Base-by-base conservation (phyloP, 1,139 yeast genomes). In the Suhomyces guaymorum region DNA sequence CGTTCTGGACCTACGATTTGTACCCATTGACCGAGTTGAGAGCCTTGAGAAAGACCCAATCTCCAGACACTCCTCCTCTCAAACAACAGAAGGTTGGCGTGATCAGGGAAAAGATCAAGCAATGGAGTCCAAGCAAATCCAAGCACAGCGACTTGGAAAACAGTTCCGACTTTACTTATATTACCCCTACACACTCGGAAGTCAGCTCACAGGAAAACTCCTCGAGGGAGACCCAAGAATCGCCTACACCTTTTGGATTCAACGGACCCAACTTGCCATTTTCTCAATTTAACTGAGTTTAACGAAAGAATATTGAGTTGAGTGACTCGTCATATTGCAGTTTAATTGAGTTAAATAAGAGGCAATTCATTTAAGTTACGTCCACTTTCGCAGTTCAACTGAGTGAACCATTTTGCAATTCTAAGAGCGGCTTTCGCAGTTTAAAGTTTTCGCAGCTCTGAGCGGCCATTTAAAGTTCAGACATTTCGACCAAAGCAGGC, bases 1-100 rank as follows among this genome's bases (percentile, higher is more conserved):
- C 61, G 7, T 56, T 61, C 47, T 63, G 69, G 69, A 56, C 67
- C 32, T 58, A 60, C 42, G 68, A 62, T 42, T 55, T 62, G 32
- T 56, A 61, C 44, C 69, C 68, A 40, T 52, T 57, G 38, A 57
- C 63, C n/a, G 63, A 59, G 32, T 44, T 47, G 33, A 28, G 51
- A 14, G 49, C 49, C 4, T 42, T 46, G 27, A 30, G 48, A 20
- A 42, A 46, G 24, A n/a, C n/a, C n/a, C 17, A 19, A 9, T 46
- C 41, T 8, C 15, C 23, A 13, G 44, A 44, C 17, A 28, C 37
- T 12, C 43, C 41, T 26, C 29, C 57, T 43, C 38, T 33, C 24
- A 41, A 21, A 13, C 26, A 32, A n/a, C 26, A 29, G 3, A 38
- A 28, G 30, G 33, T 30, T 23, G 9, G 27, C 12, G 40, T 37